These are phyloP conservation scores for Neurospora pannonica DNA, from an alignment of 495 filamentous ascomycete genomes.

Conservation along the genomic window DNA sequence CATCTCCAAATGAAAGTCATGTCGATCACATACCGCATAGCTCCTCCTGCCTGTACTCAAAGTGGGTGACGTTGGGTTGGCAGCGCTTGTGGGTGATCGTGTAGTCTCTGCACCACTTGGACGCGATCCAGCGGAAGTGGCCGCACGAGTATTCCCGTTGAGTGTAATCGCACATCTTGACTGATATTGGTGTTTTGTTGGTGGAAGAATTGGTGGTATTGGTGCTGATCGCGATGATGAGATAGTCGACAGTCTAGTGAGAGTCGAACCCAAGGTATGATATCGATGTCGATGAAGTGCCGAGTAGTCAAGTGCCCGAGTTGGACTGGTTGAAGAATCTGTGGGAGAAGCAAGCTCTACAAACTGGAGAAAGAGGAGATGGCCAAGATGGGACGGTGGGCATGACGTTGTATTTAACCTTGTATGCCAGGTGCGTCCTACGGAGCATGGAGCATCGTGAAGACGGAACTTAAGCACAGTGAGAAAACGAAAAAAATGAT, in stretches of 20 bases:
- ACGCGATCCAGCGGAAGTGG: conserved; percentile 35
- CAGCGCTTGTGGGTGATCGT: conserved; percentile 31
- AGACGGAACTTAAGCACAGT: not conserved
- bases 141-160: conserved; percentile 33
- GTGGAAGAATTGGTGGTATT: not conserved
- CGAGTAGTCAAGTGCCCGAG: not conserved
- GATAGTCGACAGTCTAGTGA: not conserved
- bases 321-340: not conserved
- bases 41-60: conserved; percentile 30
- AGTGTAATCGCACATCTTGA: conserved; percentile 23
- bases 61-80: conserved; percentile 30
- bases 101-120: conserved; percentile 33
- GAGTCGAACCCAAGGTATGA: not conserved
- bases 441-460: not conserved
- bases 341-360: not conserved
- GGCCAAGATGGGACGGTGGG: not conserved
- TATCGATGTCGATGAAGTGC: not conserved
- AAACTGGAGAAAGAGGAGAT: not conserved
- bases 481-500: not conserved
- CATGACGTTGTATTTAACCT: not conserved
- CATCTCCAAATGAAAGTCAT: not conserved
- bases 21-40: conserved; percentile 23
- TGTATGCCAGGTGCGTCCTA: not conserved
- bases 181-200: not conserved
- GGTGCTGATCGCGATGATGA: not conserved